Evolutionary conservation across 1,139 yeast genomes (phyloP).

Genomic region (Candida albicans): DNA sequence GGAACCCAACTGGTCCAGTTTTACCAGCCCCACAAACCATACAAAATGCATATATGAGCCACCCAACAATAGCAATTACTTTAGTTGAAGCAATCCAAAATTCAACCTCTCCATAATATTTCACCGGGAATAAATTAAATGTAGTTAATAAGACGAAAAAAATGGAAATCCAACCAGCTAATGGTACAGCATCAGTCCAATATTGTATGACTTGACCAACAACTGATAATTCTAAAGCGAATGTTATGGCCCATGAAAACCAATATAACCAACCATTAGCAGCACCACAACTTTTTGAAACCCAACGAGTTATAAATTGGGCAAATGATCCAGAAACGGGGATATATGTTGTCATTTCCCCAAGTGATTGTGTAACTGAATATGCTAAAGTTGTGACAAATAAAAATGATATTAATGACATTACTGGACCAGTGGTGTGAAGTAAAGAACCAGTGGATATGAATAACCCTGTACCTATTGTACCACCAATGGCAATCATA

Average conservation of each 20-base stretch:
- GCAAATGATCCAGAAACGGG: slow-evolving; percentile 68
- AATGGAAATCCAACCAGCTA: slow-evolving; percentile 75
- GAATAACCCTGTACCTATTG: slow-evolving; percentile 69
- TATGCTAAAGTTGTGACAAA: slow-evolving; percentile 68
- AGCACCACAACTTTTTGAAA: slow-evolving; percentile 72
- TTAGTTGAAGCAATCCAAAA: slow-evolving; percentile 61
- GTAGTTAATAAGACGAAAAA: slow-evolving; percentile 46
- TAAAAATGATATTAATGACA: slow-evolving; percentile 61
- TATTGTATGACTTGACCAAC: slow-evolving; percentile 73
- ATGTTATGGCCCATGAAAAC: slow-evolving; percentile 86
- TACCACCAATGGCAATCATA: slow-evolving; percentile 62
- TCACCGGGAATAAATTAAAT: slow-evolving; percentile 43
- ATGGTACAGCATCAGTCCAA: slow-evolving; percentile 74
- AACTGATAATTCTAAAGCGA: slow-evolving; percentile 78
- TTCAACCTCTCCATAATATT: slow-evolving; percentile 48
- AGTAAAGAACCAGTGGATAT: slow-evolving; percentile 58
- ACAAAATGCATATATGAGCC: slow-evolving; percentile 64
- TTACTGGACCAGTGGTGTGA: slow-evolving; percentile 68
- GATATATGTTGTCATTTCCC: slow-evolving; percentile 75
- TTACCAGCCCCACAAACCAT: slow-evolving; percentile 74
- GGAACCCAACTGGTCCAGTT: slow-evolving; percentile 74
- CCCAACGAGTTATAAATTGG: slow-evolving; percentile 57
- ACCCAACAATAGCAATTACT: slow-evolving; percentile 69
- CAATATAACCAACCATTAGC: slow-evolving; percentile 84
- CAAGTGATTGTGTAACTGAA: slow-evolving; percentile 66